A percentile compares a stretch with the other conserved stretches of the same genome.
phyloP scores from a whole-genome alignment of 257 asterid genomes.

The Petunia axillaris region DNA sequence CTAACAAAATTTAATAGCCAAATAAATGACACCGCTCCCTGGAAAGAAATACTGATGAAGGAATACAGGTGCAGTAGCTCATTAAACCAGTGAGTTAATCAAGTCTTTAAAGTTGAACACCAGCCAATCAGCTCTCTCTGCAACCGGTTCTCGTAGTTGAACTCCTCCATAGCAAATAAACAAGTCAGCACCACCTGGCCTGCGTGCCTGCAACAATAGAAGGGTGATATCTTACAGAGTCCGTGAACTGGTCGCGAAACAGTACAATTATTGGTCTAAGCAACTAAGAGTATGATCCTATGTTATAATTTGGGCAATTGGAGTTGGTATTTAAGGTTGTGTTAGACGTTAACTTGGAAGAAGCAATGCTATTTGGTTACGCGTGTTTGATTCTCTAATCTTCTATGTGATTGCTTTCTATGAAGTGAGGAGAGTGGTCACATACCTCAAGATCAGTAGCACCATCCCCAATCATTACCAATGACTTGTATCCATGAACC shows the following conservation, averaged over 20 bases:
- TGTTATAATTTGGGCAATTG: too few species aligned
- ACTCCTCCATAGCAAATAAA: constrained; percentile 84
- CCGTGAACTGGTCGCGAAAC: not conserved
- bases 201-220: constrained; percentile 63
- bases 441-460: constrained; percentile 97
- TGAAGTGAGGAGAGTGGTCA: not conserved
- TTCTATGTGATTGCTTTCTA: too few species aligned
- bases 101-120: constrained; percentile 73
- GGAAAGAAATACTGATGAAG: not conserved
- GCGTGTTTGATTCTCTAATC: too few species aligned
- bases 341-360: too few species aligned
- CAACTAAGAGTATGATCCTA: not conserved
- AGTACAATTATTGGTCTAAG: too few species aligned
- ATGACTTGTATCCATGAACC: constrained; percentile 62
- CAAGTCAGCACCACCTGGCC: constrained; percentile 92
- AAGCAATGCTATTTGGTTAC: too few species aligned
- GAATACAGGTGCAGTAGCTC: not conserved
- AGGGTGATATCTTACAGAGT: not conserved
- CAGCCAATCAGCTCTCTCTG: constrained; percentile 93
- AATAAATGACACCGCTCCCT: not conserved
- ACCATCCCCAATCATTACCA: constrained; percentile 98
- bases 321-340: too few species aligned
- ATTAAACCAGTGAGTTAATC: constrained; percentile 62
- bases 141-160: constrained; percentile 78
- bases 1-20: not conserved